phyloP scores from a whole-genome alignment of 768 basidiomycete species.

The Lactarius psammicola region DNA sequence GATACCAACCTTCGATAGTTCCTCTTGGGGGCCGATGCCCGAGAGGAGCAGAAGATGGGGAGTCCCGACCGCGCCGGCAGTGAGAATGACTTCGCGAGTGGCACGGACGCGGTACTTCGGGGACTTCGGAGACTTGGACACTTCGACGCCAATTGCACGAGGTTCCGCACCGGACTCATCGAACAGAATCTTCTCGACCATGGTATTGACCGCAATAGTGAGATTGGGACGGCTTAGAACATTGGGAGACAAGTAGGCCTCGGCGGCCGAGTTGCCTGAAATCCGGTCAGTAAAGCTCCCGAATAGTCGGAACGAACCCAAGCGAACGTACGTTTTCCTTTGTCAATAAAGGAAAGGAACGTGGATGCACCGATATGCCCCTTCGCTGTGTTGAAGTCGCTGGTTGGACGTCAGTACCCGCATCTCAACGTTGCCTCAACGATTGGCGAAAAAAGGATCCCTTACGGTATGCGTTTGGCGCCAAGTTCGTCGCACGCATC shows the following conservation, averaged over 20 bases:
- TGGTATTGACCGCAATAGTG: slow-evolving; percentile 21
- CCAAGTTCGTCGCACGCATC: slow-evolving; percentile 24
- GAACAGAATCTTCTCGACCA: slow-evolving; percentile 22
- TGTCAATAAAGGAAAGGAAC: slow-evolving; percentile 18
- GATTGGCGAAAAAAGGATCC: neutral
- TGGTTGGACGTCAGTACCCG: neutral
- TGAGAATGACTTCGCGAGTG: slow-evolving; percentile 30
- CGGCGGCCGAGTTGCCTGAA: slow-evolving; percentile 21
- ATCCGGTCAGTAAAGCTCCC: neutral
- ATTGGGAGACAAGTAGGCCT: slow-evolving; percentile 24
- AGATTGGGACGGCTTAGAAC: slow-evolving; percentile 35
- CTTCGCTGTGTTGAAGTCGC: slow-evolving; percentile 24
- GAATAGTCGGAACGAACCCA: neutral
- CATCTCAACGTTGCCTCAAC: neutral
- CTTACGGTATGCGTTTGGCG: slow-evolving; percentile 20
- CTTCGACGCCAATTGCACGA: slow-evolving; percentile 22
- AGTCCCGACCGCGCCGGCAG: slow-evolving; percentile 31
- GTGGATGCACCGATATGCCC: slow-evolving; percentile 23
- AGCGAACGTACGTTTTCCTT: slow-evolving; percentile 19
- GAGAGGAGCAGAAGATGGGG: slow-evolving; percentile 44
- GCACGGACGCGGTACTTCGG: slow-evolving; percentile 22
- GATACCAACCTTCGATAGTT: slow-evolving; percentile 36
- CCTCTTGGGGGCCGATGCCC: slow-evolving; percentile 41
- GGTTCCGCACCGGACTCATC: slow-evolving; percentile 22
- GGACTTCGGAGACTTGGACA: slow-evolving; percentile 11